Evolutionary conservation across 1,284 basidiomycete genomes (phyloP).

Genomic region (Ganoderma sp.): DNA sequence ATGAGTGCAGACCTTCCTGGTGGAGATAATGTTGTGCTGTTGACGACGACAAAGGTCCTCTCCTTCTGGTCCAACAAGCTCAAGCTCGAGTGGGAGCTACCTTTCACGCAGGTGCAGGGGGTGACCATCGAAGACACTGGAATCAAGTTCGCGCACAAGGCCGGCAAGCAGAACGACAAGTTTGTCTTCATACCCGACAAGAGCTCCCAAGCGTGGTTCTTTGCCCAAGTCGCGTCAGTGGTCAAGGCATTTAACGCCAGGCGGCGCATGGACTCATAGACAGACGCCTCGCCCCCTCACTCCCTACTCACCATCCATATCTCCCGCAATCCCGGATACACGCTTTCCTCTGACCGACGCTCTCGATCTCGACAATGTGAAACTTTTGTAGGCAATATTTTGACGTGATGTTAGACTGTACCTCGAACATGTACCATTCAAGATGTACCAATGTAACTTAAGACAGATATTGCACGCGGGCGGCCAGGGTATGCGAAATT

Average conservation of each 20-base stretch:
- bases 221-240: conserved; percentile 71
- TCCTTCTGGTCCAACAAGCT: conserved; percentile 89
- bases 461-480: conserved; percentile 17
- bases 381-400: conserved; percentile 23
- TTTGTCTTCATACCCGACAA: conserved; percentile 81
- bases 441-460: conserved; percentile 28
- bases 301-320: background rate
- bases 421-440: conserved; percentile 32
- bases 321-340: background rate
- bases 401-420: conserved; percentile 37
- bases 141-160: conserved; percentile 82
- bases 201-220: conserved; percentile 78
- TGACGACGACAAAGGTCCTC: conserved; percentile 82
- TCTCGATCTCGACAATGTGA: background rate
- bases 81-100: conserved; percentile 90
- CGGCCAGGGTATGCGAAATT: conserved; percentile 5
- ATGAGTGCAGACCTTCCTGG: conserved; percentile 56
- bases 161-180: conserved; percentile 72
- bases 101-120: conserved; percentile 86
- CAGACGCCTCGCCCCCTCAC: background rate
- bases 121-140: conserved; percentile 90
- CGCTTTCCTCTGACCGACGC: conserved; percentile 1
- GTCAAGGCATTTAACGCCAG: conserved; percentile 77
- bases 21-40: conserved; percentile 83
- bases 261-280: conserved; percentile 67